These are phyloP conservation scores for Salix dunnii DNA, from an alignment of 345 rosid species.

Conservation along the genomic window DNA sequence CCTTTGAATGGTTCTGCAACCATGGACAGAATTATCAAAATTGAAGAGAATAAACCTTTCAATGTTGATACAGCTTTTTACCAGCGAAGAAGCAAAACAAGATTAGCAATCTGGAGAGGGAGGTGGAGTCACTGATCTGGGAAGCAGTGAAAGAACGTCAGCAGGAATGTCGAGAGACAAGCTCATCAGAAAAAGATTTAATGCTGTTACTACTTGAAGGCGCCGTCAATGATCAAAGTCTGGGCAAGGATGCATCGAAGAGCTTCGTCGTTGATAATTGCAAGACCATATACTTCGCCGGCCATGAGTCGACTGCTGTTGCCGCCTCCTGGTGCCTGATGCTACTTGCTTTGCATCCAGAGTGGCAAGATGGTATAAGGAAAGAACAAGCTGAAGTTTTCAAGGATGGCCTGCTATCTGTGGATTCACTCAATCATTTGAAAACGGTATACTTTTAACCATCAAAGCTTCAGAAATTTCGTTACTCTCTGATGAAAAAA, in stretches of 20 bases:
- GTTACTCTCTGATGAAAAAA: too few relatives aligned
- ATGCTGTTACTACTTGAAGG: slow-evolving; percentile 68
- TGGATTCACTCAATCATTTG: slow-evolving; percentile 42
- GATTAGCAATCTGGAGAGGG: slow-evolving; percentile 47
- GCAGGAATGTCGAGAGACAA: slow-evolving; percentile 30
- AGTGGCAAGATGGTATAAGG: slow-evolving; percentile 65
- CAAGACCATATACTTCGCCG: slow-evolving; percentile 79
- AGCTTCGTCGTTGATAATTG: slow-evolving; percentile 74
- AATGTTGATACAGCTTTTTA: slow-evolving; percentile 32
- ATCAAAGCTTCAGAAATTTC: too few relatives aligned
- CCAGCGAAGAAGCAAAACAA: slow-evolving; percentile 36
- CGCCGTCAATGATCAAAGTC: slow-evolving; percentile 35
- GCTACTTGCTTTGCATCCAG: slow-evolving; percentile 74
- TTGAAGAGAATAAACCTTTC: background rate
- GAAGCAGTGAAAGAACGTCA: slow-evolving; percentile 58
- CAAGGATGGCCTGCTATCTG: slow-evolving; percentile 36
- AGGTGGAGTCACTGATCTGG: slow-evolving; percentile 65
- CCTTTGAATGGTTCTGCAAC: too few relatives aligned
- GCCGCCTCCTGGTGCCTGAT: slow-evolving; percentile 83
- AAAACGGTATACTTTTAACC: slow-evolving; percentile 35
- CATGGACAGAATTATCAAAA: too few relatives aligned
- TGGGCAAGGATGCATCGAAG: slow-evolving; percentile 43
- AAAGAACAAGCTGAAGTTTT: slow-evolving; percentile 45
- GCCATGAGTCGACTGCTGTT: slow-evolving; percentile 71
- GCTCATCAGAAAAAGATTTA: slow-evolving; percentile 48